Evolutionary conservation across 169 alveolate genomes (phyloP), one percentile per base, ranked within the genome.

Genomic region (Plasmodium blacklocki): DNA sequence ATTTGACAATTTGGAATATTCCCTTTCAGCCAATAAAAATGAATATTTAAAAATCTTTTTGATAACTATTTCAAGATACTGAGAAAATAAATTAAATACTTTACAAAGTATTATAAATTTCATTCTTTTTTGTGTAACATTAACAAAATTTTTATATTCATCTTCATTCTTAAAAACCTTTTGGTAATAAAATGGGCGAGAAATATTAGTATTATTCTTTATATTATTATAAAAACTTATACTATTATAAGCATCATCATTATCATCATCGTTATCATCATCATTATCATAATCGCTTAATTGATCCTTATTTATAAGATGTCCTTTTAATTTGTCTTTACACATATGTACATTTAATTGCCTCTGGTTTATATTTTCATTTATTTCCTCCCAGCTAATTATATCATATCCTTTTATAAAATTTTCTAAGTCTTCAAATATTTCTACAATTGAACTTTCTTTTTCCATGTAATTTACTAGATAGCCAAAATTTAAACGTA

Each of bases 1-100:
- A 47, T n/a, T 43, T 11, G 39, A 60, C 47, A 86, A 15, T 29
- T 72, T 62, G 11, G 87, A 32, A 56, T 86, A 75, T n/a, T 86
- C 92, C 23, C 92, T 86, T 26, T 86, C 6, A 5, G 88, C 47
- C 18, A 73, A 66, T 50, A 86, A 72, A 86, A 70, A 86, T 56
- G 88, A 86, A 71, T 26, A 72, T 14, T 60, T 72, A 47, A 86
- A 19, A n/a, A 73, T 54, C 52, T 73, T 86, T 50, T 59, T 60
- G 45, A 86, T 5, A 26, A 73, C 75, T 23, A 86, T 72, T 49
- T 73, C 71, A 12, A 73, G 78, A 70, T 72, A 73, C 14, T 86
- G 60, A 62, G 73, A 71, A 74, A 86, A 86, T 56, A 72, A 56
- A 50, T 86, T 66, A 71, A 86, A 86, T 9, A 86, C 50, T 54